A percentile compares a stretch with the other conserved stretches of the same genome.
phyloP scores from a whole-genome alignment of 176 grass and related monocot genomes.

The Chloris gayana region DNA sequence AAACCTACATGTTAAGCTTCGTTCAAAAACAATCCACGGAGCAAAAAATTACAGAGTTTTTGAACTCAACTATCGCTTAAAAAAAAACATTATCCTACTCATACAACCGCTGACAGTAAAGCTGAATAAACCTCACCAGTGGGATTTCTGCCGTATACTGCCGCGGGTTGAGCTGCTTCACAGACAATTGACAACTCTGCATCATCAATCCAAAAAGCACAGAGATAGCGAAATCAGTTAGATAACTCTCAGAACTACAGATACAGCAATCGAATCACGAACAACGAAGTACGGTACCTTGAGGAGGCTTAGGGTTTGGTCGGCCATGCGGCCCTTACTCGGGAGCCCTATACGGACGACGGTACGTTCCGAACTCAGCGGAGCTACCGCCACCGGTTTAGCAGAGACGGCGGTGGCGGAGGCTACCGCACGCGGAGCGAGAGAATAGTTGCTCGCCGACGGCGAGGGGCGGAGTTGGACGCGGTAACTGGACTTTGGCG shows the following conservation, averaged over 20 bases:
- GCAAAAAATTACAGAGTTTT: background rate
- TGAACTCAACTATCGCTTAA: background rate
- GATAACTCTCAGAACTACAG: background rate
- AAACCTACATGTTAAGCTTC: background rate
- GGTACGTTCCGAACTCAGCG: constrained; percentile 43
- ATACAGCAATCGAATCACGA: background rate
- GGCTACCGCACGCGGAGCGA: constrained; percentile 18
- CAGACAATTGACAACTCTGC: constrained; percentile 85
- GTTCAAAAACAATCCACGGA: background rate
- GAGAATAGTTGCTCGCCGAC: background rate
- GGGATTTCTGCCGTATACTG: constrained; percentile 93
- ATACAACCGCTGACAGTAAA: background rate
- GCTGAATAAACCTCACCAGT: constrained; percentile 49
- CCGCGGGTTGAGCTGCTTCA: constrained; percentile 80
- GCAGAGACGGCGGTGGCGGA: constrained; percentile 34
- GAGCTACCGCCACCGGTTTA: background rate
- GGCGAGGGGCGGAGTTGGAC: background rate
- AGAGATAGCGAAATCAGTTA: constrained; percentile 20
- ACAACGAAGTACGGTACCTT: constrained; percentile 39
- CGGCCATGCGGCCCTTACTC: constrained; percentile 94
- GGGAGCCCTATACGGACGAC: constrained; percentile 83
- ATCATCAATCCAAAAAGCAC: constrained; percentile 12
- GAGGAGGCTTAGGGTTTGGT: constrained; percentile 88
- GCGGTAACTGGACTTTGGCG: background rate
- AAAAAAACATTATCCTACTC: background rate